A percentile compares a stretch with the other conserved stretches of the same genome.
Evolutionary conservation across 164 flowering plant genomes (phyloP).

Genomic region (Nymphaea thermarum): DNA sequence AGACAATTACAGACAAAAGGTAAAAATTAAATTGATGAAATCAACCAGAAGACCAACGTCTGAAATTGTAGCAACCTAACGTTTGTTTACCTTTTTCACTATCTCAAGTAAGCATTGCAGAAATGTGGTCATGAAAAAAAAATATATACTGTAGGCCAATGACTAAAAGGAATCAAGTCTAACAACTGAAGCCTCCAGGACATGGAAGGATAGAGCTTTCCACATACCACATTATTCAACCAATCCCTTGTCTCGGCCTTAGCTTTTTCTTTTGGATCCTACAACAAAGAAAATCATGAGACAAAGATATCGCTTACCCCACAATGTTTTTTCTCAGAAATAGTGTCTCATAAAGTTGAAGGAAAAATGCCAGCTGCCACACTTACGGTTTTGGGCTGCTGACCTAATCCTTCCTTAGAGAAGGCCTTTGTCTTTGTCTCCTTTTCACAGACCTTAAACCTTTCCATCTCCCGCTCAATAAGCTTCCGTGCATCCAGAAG

Average conservation of each 20-base stretch:
- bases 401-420: conserved; percentile 97
- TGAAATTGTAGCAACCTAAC: too few species aligned
- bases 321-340: background rate
- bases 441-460: conserved; percentile 97
- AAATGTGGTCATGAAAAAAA: too few species aligned
- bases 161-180: too few species aligned
- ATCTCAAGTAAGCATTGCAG: too few species aligned
- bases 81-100: too few species aligned
- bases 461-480: conserved; percentile 98
- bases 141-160: too few species aligned
- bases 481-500: conserved; percentile 95
- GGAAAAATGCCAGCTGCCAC: background rate
- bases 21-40: too few species aligned
- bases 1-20: too few species aligned
- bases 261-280: conserved; percentile 99
- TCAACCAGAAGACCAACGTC: too few species aligned
- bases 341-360: background rate
- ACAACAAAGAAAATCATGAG: conserved; percentile 3
- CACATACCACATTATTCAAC: conserved; percentile 90
- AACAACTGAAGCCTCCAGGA: too few species aligned
- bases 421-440: conserved; percentile 99
- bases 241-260: conserved; percentile 98
- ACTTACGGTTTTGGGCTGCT: conserved; percentile 94
- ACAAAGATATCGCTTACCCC: background rate
- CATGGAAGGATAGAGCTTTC: conserved; percentile 3